phyloP scores from a whole-genome alignment of 2,329 filamentous ascomycete species.

The Lojkania enalia region DNA sequence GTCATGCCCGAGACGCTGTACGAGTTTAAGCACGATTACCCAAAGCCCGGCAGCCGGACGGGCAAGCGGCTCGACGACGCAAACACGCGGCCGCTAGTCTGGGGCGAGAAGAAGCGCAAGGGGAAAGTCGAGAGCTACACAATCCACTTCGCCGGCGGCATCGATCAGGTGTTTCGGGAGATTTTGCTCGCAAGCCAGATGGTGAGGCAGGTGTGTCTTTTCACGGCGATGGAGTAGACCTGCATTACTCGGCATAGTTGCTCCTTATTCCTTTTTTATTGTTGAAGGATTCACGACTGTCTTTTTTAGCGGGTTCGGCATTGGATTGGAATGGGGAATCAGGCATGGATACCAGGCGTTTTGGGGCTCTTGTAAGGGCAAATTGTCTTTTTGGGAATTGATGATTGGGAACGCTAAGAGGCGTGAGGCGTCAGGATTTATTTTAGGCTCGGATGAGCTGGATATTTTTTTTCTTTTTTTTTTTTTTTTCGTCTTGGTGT shows the following conservation, averaged over 20 bases:
- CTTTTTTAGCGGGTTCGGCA: neutral
- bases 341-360: conserved; percentile 27
- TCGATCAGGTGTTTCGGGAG: conserved; percentile 44
- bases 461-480: neutral
- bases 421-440: too few species aligned
- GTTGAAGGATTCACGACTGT: neutral
- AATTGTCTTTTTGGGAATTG: neutral
- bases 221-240: conserved; percentile 39
- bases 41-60: conserved; percentile 40
- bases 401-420: neutral
- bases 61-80: conserved; percentile 43
- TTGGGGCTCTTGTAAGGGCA: neutral
- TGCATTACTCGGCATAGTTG: neutral
- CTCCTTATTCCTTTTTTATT: neutral
- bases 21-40: conserved; percentile 39
- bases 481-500: neutral
- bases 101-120: conserved; percentile 43
- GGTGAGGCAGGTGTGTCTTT: conserved; percentile 41
- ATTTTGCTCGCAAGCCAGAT: conserved; percentile 44
- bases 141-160: conserved; percentile 42
- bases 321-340: conserved; percentile 4
- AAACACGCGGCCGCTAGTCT: conserved; percentile 32
- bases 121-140: conserved; percentile 44
- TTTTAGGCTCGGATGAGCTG: neutral
- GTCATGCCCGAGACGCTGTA: conserved; percentile 45